Base-by-base conservation (phyloP, 208 protist species). In the Leishmania tropica region DNA sequence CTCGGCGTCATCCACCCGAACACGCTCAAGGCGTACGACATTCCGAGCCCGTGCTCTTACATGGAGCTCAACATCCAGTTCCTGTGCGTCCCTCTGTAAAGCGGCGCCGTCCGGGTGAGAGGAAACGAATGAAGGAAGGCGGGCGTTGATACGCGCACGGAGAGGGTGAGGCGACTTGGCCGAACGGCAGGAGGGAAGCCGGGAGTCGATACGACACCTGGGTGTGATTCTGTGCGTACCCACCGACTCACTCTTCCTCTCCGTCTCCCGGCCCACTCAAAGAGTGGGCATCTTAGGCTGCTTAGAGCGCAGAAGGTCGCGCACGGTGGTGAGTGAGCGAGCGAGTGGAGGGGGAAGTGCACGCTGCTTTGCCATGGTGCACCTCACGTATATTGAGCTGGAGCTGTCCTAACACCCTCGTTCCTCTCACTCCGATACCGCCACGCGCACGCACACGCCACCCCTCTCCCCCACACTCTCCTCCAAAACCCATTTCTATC, bases 21-120 rank as follows among this genome's bases (percentile, higher is more conserved):
- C 83, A 97, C 98, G 54, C 89, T 99, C 40, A 97, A 96, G 84
- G 90, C 92, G 54, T 99, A 98, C 76, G 97, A 98, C 40, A 95
- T 99, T 67, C 78, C 92, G 1, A 96, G 92, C 81, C 97, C 98
- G 54, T 98, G 94, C 85, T 98, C 97, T 1, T 95, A 93, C 83
- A 89, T 99, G 78, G 98, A 99, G 89, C 64, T 99, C 37, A 97
- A 97, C 85, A 90, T 97, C 53, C 95, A 97, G 79, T 97, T 96
- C 72, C 80, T 92, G 31, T 94, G 91, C 73, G 84, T 80, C 31
- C 80, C 79, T 48, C 48, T 83, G 8, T 83, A 70, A 21, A 17
- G 24, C 15, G 10, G 31, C 53, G 19, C 21, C 31, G 31, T 48
- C 40, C 45, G 24, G 2, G 53, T 31, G 70, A 62, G 70, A 10